Base-by-base conservation (phyloP, 2,329 filamentous ascomycete species). In the Arthrobotrys musiformis region DNA sequence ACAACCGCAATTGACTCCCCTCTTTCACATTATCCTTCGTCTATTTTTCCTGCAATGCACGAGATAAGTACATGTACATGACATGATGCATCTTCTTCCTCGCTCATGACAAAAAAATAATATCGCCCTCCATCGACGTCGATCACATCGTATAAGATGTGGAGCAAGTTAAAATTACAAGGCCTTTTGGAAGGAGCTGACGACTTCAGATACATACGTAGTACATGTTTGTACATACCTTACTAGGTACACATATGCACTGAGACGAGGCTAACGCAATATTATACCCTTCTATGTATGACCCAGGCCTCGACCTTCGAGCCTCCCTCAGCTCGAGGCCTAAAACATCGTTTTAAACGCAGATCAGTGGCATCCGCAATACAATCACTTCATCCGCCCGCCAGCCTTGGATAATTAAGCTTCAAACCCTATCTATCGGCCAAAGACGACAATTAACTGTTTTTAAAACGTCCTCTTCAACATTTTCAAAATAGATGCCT, bases 91-190 rank as follows among this genome's bases (percentile, higher is more conserved):
- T 19, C 37, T 22, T 28, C n/a, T n/a, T n/a, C 33, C 48, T 40
- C n/a, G n/a, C n/a, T n/a, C n/a, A n/a, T n/a, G n/a, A n/a, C n/a
- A n/a, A 13, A 46, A 22, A 67, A 67, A 15, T 17, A 19, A 2
- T 15, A 42, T 19, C 8, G 40, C 22, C 9, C 15, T 19, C 48
- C 24, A 56, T 67, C 33, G 48, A 58, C 15, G 35, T 56, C 48
- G 48, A 56, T 56, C 63, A 44, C 63, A 67, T 67, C 28, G 35
- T 58, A 56, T 46, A 22, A 19, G 40, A 60, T 42, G 66, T 70
- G 66, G 54, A 44, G 66, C 24, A 50, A 2, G 17, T 60, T 70
- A 40, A 70, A 69, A 70, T 70, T 70, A 30, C 66, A 70, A 61
- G 52, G 42, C 24, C 52, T 70, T 28, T 40, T 37, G 48, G 37